A percentile compares a stretch with the other conserved stretches of the same genome.
Conservation (phyloP, 441 rosid species). For the Hura crepitans region DNA sequence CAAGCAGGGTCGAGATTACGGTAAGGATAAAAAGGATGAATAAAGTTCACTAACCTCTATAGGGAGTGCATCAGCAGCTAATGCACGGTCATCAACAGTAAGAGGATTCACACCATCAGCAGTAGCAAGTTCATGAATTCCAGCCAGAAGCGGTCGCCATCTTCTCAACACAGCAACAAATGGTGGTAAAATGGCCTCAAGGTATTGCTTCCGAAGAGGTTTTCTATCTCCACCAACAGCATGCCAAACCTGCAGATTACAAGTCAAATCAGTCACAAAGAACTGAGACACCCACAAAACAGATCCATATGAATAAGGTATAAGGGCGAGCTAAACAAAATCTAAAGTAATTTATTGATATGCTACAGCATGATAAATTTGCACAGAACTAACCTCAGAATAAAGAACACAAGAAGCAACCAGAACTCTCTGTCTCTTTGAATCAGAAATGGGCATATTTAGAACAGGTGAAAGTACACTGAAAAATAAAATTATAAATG, state of each 20-base stretch:
- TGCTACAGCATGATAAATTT: conserved; percentile 23
- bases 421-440: conserved; percentile 96
- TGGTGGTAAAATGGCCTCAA: conserved; percentile 93
- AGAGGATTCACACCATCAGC: conserved; percentile 99
- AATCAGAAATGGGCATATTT: conserved; percentile 97
- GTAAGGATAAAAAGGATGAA: not conserved
- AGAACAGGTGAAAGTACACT: conserved; percentile 97
- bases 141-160: conserved; percentile 98
- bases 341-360: conserved; percentile 6
- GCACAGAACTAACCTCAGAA: conserved; percentile 82
- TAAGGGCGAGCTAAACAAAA: conserved; percentile 25
- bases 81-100: conserved; percentile 84
- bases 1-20: not conserved
- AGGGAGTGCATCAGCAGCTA: conserved; percentile 93
- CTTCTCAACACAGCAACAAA: conserved; percentile 95
- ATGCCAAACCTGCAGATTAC: conserved; percentile 78
- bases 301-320: conserved; percentile 19
- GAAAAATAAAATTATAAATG: conserved; percentile 32
- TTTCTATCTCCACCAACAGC: conserved; percentile 84
- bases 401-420: conserved; percentile 98
- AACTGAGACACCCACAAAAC: conserved; percentile 18
- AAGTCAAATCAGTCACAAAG: conserved; percentile 25
- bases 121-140: conserved; percentile 97
- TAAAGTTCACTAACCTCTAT: conserved; percentile 60
- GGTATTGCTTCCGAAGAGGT: conserved; percentile 87